These are phyloP conservation scores for Ambrosia artemisiifolia DNA, from an alignment of 129 eudicot genomes.

Conservation along the genomic window DNA sequence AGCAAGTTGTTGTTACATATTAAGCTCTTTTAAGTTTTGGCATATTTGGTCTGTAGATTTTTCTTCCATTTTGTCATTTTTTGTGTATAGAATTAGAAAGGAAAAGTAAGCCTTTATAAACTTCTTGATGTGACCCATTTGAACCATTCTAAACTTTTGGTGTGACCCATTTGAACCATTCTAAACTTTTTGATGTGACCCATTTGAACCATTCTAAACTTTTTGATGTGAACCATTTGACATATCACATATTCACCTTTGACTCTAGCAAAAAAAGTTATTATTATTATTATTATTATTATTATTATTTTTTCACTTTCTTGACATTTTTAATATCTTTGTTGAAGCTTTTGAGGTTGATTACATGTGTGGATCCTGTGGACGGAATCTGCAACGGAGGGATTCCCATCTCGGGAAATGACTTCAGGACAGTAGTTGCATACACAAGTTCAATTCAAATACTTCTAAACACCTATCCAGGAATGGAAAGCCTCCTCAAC, in stretches of 20 bases:
- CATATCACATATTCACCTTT: neutral
- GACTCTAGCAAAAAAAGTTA: neutral
- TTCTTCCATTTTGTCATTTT: neutral
- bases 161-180: neutral
- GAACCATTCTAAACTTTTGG: neutral
- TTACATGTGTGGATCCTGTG: conserved; percentile 53
- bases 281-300: too few species aligned
- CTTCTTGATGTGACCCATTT: neutral
- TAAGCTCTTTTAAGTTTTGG: neutral
- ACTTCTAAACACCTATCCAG: conserved; percentile 59
- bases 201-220: neutral
- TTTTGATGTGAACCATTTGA: too few species aligned
- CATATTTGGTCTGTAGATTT: neutral
- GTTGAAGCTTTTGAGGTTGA: conserved; percentile 46
- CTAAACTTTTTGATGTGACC: neutral
- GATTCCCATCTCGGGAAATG: conserved; percentile 41
- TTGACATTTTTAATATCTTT: conserved; percentile 5
- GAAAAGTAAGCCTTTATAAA: neutral
- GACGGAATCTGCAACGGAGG: conserved; percentile 60
- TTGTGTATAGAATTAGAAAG: neutral
- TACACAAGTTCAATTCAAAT: conserved; percentile 65
- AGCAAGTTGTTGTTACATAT: neutral
- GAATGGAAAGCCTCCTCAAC: conserved; percentile 64
- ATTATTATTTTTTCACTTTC: neutral
- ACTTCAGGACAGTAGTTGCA: conserved; percentile 43